These are phyloP conservation scores for Pleomassaria siparia DNA, from an alignment of 2,329 filamentous ascomycete species.

Conservation along the genomic window DNA sequence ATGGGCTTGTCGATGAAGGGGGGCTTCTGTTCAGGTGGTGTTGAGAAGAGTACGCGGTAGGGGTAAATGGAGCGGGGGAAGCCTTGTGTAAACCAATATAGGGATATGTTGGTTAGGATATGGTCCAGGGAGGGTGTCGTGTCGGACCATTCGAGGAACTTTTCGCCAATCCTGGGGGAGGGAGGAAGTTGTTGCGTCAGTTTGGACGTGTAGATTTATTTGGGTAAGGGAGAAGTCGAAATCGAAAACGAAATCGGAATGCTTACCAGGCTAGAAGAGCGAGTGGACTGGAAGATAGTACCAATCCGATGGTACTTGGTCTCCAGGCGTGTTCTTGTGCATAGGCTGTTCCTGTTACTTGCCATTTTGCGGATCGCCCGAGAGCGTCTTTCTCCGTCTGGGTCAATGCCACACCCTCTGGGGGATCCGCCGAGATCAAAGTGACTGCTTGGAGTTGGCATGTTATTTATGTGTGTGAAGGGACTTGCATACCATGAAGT, in stretches of 20 bases:
- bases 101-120: conserved; percentile 55
- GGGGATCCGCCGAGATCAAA: conserved; percentile 16
- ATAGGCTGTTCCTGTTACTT: conserved; percentile 52
- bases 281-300: conserved; percentile 57
- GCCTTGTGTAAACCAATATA: conserved; percentile 60
- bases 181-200: neutral
- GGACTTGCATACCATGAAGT: conserved; percentile 25
- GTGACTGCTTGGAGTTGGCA: conserved; percentile 25
- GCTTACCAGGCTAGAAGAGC: conserved; percentile 57
- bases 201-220: neutral
- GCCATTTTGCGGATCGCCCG: conserved; percentile 33
- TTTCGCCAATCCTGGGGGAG: conserved; percentile 54
- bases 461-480: conserved; percentile 1
- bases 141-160: conserved; percentile 59
- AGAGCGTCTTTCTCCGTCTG: conserved; percentile 21
- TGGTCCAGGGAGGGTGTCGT: conserved; percentile 43
- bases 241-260: neutral
- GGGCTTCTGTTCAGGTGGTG: neutral
- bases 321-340: conserved; percentile 56
- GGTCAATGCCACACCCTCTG: conserved; percentile 20
- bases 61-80: conserved; percentile 53
- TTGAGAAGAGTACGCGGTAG: conserved; percentile 45
- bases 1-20: conserved; percentile 39
- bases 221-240: neutral
- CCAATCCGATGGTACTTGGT: conserved; percentile 60